Evolutionary conservation across 306 rosid genomes (phyloP), one percentile per base, ranked within the genome.

Genomic region (Lupinus albus): DNA sequence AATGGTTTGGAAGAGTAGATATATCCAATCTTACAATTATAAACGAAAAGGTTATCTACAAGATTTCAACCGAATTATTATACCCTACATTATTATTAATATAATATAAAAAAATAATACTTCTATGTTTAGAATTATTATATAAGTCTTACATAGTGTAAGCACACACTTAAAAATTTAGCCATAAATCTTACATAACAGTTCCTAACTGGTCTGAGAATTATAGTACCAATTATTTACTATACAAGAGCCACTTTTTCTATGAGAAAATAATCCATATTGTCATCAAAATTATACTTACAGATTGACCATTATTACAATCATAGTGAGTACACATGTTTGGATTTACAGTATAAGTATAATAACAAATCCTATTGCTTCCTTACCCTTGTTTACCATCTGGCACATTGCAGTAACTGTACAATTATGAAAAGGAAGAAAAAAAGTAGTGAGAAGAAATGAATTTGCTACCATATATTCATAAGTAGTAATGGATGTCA

Each of bases 251-350:
- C 6, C 64, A 39, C 38, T 42, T 33, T 68, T 49, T 45, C 41
- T 36, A 25, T 25, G 67, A 33, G 69, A 69, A 18, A 33, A 62
- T 45, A 44, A 64, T 52, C 67, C 28, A 32, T 67, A 32, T 28
- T 58, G 8, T 46, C 36, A 38, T 53, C 78, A 73, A 81, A 81
- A 74, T 70, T 64, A 64, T 81, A 81, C 85, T 73, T 74, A 78
- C 82, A 81, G 49, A 14, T 63, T 63, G 74, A 64, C 18, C 45
- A 39, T 18, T 56, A 74, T 33, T 32, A 15, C 30, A 59, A 48
- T 45, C 59, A 52, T 12, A 64, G 51, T 38, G 68, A 77, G 69
- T 78, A 73, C 75, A 51, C 48, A 70, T 50, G 28, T 69, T 39
- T 15, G 73, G 16, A 64, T 73, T 73, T 63, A 70, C 67, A 63